Evolutionary conservation across 2,329 filamentous ascomycete genomes (phyloP).

Genomic region (Cordyceps farinosa): DNA sequence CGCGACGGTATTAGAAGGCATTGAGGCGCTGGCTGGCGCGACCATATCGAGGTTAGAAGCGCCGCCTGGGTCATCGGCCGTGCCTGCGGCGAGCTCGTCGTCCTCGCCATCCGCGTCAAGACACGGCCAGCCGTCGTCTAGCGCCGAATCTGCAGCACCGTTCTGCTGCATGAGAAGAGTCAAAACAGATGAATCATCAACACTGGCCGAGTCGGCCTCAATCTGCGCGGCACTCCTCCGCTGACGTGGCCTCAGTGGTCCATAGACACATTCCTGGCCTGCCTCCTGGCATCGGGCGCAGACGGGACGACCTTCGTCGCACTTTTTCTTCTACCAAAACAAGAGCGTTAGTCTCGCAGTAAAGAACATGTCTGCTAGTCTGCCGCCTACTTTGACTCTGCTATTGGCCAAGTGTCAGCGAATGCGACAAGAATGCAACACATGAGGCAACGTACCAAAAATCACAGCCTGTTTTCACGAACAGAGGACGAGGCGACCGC

Average conservation of each 20-base stretch:
- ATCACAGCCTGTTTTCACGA: conserved; percentile 42
- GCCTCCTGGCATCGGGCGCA: conserved; percentile 51
- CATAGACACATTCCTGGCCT: conserved; percentile 47
- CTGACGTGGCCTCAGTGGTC: conserved; percentile 40
- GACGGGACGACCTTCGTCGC: conserved; percentile 49
- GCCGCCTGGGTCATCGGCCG: too few species aligned
- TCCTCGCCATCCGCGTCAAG: background rate
- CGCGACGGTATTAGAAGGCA: background rate
- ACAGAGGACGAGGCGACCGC: background rate
- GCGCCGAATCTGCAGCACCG: too few species aligned
- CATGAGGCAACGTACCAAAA: conserved; percentile 42
- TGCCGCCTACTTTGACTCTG: conserved; percentile 50
- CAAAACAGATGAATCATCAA: conserved; percentile 19
- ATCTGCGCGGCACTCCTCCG: conserved; percentile 28
- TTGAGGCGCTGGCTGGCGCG: too few species aligned
- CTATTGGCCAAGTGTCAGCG: conserved; percentile 30
- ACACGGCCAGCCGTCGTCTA: background rate
- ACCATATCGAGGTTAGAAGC: background rate
- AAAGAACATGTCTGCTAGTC: too few species aligned
- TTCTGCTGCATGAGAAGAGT: conserved; percentile 15
- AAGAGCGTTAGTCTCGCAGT: background rate
- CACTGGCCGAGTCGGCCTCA: background rate
- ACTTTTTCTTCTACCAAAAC: conserved; percentile 53
- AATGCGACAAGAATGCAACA: conserved; percentile 11
- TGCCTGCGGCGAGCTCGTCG: background rate